phyloP scores from a whole-genome alignment of 768 basidiomycete genomes.

The Antrodiella citrinella region DNA sequence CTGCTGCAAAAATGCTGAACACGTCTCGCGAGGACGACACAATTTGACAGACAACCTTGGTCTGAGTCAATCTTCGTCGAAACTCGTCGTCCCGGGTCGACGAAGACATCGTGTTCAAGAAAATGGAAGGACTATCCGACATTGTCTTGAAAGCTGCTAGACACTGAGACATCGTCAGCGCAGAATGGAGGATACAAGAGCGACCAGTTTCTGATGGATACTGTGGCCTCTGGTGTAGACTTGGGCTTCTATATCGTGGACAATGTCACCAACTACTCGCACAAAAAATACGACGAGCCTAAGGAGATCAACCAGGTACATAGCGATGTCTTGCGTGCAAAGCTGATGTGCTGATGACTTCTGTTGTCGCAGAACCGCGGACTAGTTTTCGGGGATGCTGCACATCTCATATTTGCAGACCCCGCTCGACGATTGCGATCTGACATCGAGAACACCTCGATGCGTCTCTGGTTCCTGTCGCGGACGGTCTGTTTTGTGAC shows the following conservation, averaged over 20 bases:
- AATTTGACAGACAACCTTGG: too few species aligned
- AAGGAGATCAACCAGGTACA: not conserved
- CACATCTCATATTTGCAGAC: not conserved
- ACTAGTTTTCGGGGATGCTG: not conserved
- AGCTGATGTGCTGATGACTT: too few species aligned
- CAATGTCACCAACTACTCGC: not conserved
- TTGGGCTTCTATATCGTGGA: not conserved
- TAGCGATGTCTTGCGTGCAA: not conserved
- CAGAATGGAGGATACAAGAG: not conserved
- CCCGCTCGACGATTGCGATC: not conserved
- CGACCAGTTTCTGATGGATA: not conserved
- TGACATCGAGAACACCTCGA: not conserved
- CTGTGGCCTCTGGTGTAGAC: not conserved
- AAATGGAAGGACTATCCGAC: not conserved
- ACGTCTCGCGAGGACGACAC: too few species aligned
- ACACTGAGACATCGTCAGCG: not conserved
- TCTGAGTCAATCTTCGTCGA: too few species aligned
- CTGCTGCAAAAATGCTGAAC: too few species aligned
- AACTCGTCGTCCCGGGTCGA: too few species aligned
- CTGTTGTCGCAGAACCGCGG: not conserved
- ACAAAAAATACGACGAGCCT: not conserved
- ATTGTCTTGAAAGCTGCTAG: not conserved
- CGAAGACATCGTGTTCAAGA: not conserved
- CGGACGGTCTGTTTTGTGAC: not conserved
- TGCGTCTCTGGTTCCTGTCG: constrained; percentile 3